phyloP scores from a whole-genome alignment of 148 eudicot species.

The Nepenthes gracilis region DNA sequence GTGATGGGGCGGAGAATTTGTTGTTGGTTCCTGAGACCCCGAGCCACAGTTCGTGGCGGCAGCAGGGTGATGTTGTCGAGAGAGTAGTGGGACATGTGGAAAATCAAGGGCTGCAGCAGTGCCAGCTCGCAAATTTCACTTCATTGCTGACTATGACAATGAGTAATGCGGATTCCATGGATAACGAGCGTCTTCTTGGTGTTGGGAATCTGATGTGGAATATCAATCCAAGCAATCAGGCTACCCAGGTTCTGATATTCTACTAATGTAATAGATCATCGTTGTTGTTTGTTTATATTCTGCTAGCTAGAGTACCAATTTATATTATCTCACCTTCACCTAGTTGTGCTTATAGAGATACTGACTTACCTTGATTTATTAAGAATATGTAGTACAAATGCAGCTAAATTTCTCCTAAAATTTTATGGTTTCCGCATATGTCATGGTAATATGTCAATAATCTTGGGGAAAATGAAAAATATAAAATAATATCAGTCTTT shows the following conservation, averaged over 20 bases:
- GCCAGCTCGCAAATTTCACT: slow-evolving; percentile 17
- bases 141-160: slow-evolving; percentile 26
- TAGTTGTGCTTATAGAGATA: too few species aligned
- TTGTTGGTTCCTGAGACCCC: slow-evolving; percentile 6
- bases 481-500: too few species aligned
- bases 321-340: not conserved
- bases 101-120: slow-evolving; percentile 1
- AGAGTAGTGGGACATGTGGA: not conserved
- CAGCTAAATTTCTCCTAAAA: too few species aligned
- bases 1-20: slow-evolving; percentile 10
- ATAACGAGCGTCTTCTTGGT: slow-evolving; percentile 2
- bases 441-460: too few species aligned
- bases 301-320: not conserved
- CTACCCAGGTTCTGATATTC: slow-evolving; percentile 22
- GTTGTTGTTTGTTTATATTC: not conserved
- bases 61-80: not conserved
- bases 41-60: not conserved
- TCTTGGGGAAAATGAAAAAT: too few species aligned
- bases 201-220: slow-evolving; percentile 11
- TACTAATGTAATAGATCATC: not conserved
- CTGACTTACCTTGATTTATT: too few species aligned
- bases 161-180: not conserved
- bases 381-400: too few species aligned
- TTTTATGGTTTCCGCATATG: too few species aligned
- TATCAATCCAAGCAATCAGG: slow-evolving; percentile 14